Base-by-base conservation (phyloP, 225 moss, liverwort and hornwort genomes). In the Marchantia polymorpha region DNA sequence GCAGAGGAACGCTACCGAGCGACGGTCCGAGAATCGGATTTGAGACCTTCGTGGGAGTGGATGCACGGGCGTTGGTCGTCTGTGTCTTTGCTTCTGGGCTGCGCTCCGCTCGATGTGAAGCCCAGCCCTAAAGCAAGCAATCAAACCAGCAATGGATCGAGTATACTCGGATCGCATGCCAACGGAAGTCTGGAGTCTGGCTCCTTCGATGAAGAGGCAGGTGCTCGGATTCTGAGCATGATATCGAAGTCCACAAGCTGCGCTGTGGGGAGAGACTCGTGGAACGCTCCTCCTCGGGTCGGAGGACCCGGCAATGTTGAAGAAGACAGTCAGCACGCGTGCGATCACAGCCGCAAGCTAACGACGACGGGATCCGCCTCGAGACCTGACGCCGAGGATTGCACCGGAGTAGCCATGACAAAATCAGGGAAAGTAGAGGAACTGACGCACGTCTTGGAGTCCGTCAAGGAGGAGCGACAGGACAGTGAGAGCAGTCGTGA, bases 1-100 rank as follows among this genome's bases (percentile, higher is more conserved):
- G 65, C 86, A 95, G 95, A 91, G 66, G 95, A 95, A 81, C 81
- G 86, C 79, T 91, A 93, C 66, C 78, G 77, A 13, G 82, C 85
- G 0, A 69, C 83, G 14, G 85, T 92, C 3, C 88, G 92, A 69
- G 7, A 64, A 5, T 85, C 77, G 46, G 89, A 95, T 75, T 78
- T 95, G 54, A 87, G 95, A 72, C 81, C 79, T 53, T 92, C 95
- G 59, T 89, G 84, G 85, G 95, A 95, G 74, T 95, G 95, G 95
- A 39, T 30, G 51, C 91, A 89, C 79, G 92, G 93, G 66, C 85
- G 81, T 7, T 95, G 95, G 95, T 81, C 81, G 80, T 88, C 52
- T 56, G 74, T 75, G 89, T 84, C 69, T 81, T 85, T 65, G 87
- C 84, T 81, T 84, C 84, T 72, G 85, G 56, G 56, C 2, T 13